Conservation (phyloP, 495 filamentous ascomycete species). For the Haplographium delicatum region DNA sequence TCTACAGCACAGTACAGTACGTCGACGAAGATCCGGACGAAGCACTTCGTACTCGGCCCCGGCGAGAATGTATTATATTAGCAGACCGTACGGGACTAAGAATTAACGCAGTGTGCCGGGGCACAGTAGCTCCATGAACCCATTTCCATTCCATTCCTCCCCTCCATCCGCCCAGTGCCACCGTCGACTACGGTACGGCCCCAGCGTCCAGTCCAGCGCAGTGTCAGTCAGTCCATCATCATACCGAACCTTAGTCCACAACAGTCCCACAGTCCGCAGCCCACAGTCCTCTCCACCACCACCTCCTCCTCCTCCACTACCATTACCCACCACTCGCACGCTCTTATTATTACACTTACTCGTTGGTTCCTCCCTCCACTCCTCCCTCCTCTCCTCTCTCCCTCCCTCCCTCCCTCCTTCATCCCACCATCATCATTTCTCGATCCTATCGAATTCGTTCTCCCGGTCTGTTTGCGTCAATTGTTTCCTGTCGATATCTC, state of each 20-base stretch:
- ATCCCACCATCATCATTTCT: slow-evolving; percentile 22
- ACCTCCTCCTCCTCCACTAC: not conserved
- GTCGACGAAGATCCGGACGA: too few species aligned
- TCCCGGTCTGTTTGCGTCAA: slow-evolving; percentile 24
- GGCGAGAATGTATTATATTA: too few species aligned
- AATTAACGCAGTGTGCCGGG: too few species aligned
- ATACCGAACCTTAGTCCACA: not conserved
- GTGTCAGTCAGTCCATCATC: too few species aligned
- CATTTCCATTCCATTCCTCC: too few species aligned
- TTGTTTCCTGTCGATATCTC: slow-evolving; percentile 28
- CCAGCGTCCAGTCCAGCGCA: too few species aligned
- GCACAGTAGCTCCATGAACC: too few species aligned
- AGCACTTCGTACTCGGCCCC: too few species aligned
- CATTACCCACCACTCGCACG: not conserved
- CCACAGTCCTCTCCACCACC: not conserved
- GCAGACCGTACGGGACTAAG: too few species aligned
- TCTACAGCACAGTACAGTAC: too few species aligned
- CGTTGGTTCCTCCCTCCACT: not conserved
- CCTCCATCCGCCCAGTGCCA: too few species aligned
- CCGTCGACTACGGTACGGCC: too few species aligned
- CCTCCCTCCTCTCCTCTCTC: not conserved
- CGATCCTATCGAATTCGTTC: slow-evolving; percentile 16
- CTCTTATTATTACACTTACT: not conserved
- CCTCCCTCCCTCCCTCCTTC: slow-evolving; percentile 8
- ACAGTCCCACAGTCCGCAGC: not conserved